Conservation (phyloP, 1,139 yeast genomes). For the Debaryomyces singareniensis region DNA sequence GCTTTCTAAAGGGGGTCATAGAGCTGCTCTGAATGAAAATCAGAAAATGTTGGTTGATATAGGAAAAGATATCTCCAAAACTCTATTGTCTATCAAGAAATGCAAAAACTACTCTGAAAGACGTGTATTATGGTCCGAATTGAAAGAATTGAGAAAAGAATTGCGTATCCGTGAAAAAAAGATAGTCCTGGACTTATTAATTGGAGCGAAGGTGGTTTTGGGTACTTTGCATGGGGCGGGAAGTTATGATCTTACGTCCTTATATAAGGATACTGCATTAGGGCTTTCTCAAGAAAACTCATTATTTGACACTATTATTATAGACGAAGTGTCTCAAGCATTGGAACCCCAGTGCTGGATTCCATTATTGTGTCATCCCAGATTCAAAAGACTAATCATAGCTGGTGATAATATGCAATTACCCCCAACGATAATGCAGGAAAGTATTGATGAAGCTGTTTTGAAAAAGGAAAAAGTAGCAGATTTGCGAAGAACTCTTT, state of each 20-base stretch:
- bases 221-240: constrained; percentile 89
- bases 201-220: constrained; percentile 62
- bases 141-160: constrained; percentile 66
- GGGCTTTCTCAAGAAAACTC: constrained; percentile 20
- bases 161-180: constrained; percentile 60
- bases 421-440: constrained; percentile 66
- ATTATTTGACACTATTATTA: constrained; percentile 74
- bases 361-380: constrained; percentile 65
- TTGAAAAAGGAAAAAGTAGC: constrained; percentile 21
- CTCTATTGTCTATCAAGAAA: constrained; percentile 56
- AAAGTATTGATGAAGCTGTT: constrained; percentile 9
- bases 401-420: constrained; percentile 89
- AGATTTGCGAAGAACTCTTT: constrained; percentile 57
- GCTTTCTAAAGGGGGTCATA: constrained; percentile 44
- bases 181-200: constrained; percentile 52
- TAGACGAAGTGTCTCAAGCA: constrained; percentile 94
- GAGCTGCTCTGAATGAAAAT: constrained; percentile 36
- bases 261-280: constrained; percentile 23
- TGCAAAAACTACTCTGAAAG: constrained; percentile 61
- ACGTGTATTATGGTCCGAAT: constrained; percentile 59
- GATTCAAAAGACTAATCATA: constrained; percentile 55
- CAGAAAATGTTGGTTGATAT: constrained; percentile 65
- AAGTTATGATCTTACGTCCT: constrained; percentile 53
- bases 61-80: constrained; percentile 60
- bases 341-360: constrained; percentile 97